Conservation (phyloP, 768 basidiomycete species). For the Pleurotus pulmonarius region DNA sequence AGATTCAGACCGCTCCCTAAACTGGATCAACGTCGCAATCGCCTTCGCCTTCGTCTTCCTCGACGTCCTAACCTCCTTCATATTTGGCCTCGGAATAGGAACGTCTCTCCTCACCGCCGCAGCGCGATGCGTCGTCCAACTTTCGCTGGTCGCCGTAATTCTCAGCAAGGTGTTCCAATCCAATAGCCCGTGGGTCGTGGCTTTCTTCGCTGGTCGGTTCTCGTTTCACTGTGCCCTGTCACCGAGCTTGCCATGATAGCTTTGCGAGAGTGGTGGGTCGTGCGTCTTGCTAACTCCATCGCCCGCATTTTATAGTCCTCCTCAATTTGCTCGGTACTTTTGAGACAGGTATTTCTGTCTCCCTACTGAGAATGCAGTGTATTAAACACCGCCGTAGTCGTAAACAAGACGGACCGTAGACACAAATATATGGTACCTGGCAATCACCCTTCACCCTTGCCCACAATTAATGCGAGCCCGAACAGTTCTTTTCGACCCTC, state of each 20-base stretch:
- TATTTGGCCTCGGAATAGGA: conserved; percentile 70
- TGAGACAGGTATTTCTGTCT: conserved; percentile 52
- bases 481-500: too few relatives aligned
- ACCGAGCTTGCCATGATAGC: neutral
- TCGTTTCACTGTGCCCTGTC: neutral
- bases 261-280: neutral
- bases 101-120: conserved; percentile 66
- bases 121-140: conserved; percentile 71
- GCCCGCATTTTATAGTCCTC: conserved; percentile 36
- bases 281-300: neutral
- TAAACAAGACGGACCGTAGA: conserved; percentile 74
- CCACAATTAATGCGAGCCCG: too few relatives aligned
- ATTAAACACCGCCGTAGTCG: conserved; percentile 36
- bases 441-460: too few relatives aligned
- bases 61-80: conserved; percentile 61
- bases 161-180: conserved; percentile 74
- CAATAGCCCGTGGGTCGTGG: conserved; percentile 71
- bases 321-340: conserved; percentile 75
- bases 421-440: conserved; percentile 64
- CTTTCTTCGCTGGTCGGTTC: conserved; percentile 64
- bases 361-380: conserved; percentile 12
- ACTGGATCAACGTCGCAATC: conserved; percentile 70
- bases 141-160: conserved; percentile 67
- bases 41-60: conserved; percentile 74
- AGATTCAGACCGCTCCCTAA: neutral